Evolutionary conservation across 2,329 filamentous ascomycete genomes (phyloP).

Genomic region (Chrysoporthe austroafricana): DNA sequence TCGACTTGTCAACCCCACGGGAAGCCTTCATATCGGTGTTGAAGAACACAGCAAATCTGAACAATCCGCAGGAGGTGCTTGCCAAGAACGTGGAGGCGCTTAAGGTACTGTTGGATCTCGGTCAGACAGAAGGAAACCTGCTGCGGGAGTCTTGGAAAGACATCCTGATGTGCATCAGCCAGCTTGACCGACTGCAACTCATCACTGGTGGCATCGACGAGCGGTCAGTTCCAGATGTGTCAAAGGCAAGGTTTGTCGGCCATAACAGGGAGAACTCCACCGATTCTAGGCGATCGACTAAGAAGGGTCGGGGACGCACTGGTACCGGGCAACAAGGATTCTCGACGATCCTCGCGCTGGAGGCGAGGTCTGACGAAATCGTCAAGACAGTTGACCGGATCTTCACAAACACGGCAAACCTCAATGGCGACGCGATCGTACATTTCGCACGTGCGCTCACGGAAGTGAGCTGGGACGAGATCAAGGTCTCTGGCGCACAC

Average conservation of each 20-base stretch:
- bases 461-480: conserved; percentile 98
- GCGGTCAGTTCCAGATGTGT: conserved; percentile 87
- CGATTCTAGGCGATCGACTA: conserved; percentile 67
- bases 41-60: conserved; percentile 92
- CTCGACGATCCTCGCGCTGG: conserved; percentile 81
- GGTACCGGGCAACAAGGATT: conserved; percentile 67
- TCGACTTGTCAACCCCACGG: conserved; percentile 89
- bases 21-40: conserved; percentile 94
- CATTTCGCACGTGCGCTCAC: conserved; percentile 91
- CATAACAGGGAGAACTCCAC: conserved; percentile 57
- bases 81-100: conserved; percentile 96
- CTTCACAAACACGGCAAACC: conserved; percentile 92
- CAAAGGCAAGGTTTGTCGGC: conserved; percentile 74
- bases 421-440: conserved; percentile 92
- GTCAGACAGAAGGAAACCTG: conserved; percentile 88
- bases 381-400: conserved; percentile 92
- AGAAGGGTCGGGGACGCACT: conserved; percentile 53
- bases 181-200: conserved; percentile 91
- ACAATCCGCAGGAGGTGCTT: conserved; percentile 93
- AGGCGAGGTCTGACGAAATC: conserved; percentile 90
- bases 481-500: conserved; percentile 93
- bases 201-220: conserved; percentile 95
- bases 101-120: conserved; percentile 88
- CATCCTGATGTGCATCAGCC: conserved; percentile 91
- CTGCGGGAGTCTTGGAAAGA: conserved; percentile 94